Percentiles rank a stretch among this genome's conserved stretches.
Conservation (phyloP, 1,284 basidiomycete genomes). For the Rhodotorula mucilaginosa region DNA sequence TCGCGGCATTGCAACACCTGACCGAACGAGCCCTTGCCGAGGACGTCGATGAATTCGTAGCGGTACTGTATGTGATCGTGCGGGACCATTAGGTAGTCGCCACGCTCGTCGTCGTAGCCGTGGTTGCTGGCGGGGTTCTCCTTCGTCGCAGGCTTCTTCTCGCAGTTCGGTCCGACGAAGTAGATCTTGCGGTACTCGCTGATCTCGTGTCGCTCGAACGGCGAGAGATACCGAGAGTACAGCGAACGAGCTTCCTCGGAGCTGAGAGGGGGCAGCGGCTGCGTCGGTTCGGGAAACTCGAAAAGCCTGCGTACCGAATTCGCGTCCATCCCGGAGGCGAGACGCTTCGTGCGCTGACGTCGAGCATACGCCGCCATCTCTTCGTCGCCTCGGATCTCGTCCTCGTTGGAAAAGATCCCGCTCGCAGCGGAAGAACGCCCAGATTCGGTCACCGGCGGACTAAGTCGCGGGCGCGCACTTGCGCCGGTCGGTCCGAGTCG, state of each 20-base stretch:
- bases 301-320: slow-evolving; percentile 85
- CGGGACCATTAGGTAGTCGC: slow-evolving; percentile 87
- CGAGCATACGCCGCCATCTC: slow-evolving; percentile 96
- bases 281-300: slow-evolving; percentile 84
- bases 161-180: slow-evolving; percentile 73
- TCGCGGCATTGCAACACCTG: slow-evolving; percentile 96
- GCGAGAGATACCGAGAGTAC: slow-evolving; percentile 50
- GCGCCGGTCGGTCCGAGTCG: slow-evolving; percentile 42
- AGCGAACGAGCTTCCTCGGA: slow-evolving; percentile 57
- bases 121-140: slow-evolving; percentile 81
- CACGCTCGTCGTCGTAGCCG: slow-evolving; percentile 97
- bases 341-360: slow-evolving; percentile 81
- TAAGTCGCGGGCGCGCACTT: slow-evolving; percentile 15
- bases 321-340: slow-evolving; percentile 73
- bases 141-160: slow-evolving; percentile 72
- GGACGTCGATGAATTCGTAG: slow-evolving; percentile 86
- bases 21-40: slow-evolving; percentile 98
- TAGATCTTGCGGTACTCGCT: slow-evolving; percentile 82
- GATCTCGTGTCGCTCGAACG: slow-evolving; percentile 86
- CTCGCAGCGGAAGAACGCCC: slow-evolving; percentile 40
- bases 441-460: slow-evolving; percentile 24
- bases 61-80: slow-evolving; percentile 94
- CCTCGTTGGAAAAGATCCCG: slow-evolving; percentile 57
- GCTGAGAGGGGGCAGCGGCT: slow-evolving; percentile 65
- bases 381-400: slow-evolving; percentile 85